Evolutionary conservation across 2,329 filamentous ascomycete genomes (phyloP), one percentile per base, ranked within the genome.

Genomic region (Colletotrichum truncatum): DNA sequence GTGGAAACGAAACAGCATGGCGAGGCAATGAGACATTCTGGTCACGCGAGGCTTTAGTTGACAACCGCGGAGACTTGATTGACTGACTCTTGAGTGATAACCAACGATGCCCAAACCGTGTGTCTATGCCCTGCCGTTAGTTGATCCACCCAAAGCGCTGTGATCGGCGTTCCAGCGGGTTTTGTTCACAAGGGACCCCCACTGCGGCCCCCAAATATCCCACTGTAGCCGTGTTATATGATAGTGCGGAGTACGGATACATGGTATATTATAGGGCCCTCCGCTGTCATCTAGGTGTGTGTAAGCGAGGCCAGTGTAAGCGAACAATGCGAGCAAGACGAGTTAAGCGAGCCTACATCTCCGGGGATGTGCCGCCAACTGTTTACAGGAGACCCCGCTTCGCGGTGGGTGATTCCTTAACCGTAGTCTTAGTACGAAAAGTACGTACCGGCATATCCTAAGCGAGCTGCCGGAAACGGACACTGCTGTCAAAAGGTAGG

Each of bases 401-500:
- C n/a, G n/a, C n/a, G n/a, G n/a, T n/a, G n/a, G n/a, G n/a, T n/a
- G n/a, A n/a, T n/a, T n/a, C n/a, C n/a, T n/a, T n/a, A n/a, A n/a
- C n/a, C n/a, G n/a, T n/a, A n/a, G n/a, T n/a, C n/a, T n/a, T n/a
- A n/a, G n/a, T 32, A 11, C 6, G 8, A 38, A 38, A n/a, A 30
- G n/a, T 18, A 41, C 51, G 25, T 25, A 21, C 34, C 23, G 34
- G 1, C 9, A 39, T 7, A 9, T 16, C 36, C 49, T 54, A 56
- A 56, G 53, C 39, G 53, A 56, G 39, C 26, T 32, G 25, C 39
- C 52, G 39, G 39, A 56, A 45, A 30, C 39, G 30, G 45, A 23
- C 21, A 12, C 28, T 23, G 39, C 53, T 28, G 53, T 16, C 4
- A 8, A 6, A 11, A n/a, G 14, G 16, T n/a, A 26, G 23, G n/a